These are phyloP conservation scores for Nakazawaea laoshanensis DNA, from an alignment of 805 yeast species.

Conservation along the genomic window DNA sequence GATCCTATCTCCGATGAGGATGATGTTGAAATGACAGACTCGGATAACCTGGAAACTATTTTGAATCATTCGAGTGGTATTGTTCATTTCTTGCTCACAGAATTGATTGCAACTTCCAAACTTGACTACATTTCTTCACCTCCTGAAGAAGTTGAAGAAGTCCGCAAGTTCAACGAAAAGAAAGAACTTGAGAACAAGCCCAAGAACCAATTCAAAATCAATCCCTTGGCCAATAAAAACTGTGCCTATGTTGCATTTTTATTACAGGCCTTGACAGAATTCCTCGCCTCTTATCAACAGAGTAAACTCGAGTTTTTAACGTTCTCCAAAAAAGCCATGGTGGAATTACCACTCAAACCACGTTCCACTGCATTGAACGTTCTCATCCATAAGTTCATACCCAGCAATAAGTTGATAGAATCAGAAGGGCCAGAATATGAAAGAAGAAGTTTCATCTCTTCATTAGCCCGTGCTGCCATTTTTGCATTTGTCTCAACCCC, in stretches of 20 bases:
- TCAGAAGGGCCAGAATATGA: conserved; percentile 31
- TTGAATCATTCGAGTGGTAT: conserved; percentile 40
- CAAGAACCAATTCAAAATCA: conserved; percentile 12
- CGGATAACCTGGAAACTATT: not conserved
- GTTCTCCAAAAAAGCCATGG: conserved; percentile 49
- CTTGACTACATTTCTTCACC: conserved; percentile 16
- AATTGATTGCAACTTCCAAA: conserved; percentile 41
- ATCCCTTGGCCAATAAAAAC: conserved; percentile 30
- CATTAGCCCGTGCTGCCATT: conserved; percentile 53
- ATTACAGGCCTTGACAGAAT: conserved; percentile 59
- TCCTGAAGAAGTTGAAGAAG: conserved; percentile 16
- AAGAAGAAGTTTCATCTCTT: conserved; percentile 50
- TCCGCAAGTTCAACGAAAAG: conserved; percentile 16
- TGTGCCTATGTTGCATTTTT: conserved; percentile 65
- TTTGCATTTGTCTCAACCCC: conserved; percentile 55
- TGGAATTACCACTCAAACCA: conserved; percentile 44
- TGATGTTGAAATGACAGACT: conserved; percentile 24
- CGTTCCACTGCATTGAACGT: conserved; percentile 71
- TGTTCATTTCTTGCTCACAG: conserved; percentile 52
- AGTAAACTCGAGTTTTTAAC: conserved; percentile 78
- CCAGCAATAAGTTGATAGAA: conserved; percentile 35
- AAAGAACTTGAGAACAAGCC: conserved; percentile 17
- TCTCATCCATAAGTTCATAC: conserved; percentile 65
- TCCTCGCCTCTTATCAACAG: conserved; percentile 69
- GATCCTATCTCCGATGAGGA: conserved; percentile 12